Conservation (phyloP, 768 basidiomycete genomes). For the Suillus subaureus region DNA sequence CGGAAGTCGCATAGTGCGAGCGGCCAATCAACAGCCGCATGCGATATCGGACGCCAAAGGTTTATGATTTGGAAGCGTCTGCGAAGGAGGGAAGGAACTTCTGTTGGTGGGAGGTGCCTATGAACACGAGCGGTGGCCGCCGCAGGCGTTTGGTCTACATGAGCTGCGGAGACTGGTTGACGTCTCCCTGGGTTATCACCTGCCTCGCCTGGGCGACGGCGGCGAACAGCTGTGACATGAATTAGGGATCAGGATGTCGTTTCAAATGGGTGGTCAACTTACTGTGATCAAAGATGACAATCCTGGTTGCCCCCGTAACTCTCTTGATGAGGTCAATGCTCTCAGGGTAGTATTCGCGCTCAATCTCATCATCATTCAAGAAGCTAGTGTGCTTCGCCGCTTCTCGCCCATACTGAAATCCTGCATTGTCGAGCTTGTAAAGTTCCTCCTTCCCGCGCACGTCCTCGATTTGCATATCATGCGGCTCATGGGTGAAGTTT, state of each 20-base stretch:
- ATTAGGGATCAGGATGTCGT: background rate
- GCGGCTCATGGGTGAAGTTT: conserved; percentile 4
- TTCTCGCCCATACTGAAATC: conserved; percentile 36
- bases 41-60: conserved; percentile 54
- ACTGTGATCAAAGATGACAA: conserved; percentile 48
- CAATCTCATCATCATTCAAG: conserved; percentile 36
- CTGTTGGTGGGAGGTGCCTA: conserved; percentile 43
- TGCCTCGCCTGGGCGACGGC: conserved; percentile 38
- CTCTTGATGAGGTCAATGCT: conserved; percentile 40
- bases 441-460: conserved; percentile 36
- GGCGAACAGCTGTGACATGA: conserved; percentile 41
- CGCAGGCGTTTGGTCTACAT: conserved; percentile 47
- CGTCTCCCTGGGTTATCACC: conserved; percentile 42
- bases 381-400: conserved; percentile 33
- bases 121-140: conserved; percentile 45
- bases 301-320: conserved; percentile 38
- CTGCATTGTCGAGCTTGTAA: conserved; percentile 36
- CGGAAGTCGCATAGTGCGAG: conserved; percentile 52
- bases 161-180: conserved; percentile 44
- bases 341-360: conserved; percentile 43
- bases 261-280: conserved; percentile 9
- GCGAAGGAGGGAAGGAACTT: conserved; percentile 41
- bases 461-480: conserved; percentile 30
- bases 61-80: conserved; percentile 56
- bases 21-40: conserved; percentile 48